A percentile compares a stretch with the other conserved stretches of the same genome.
phyloP scores from a whole-genome alignment of 2,329 filamentous ascomycete species.

The Pseudogymnoascus verrucosus region DNA sequence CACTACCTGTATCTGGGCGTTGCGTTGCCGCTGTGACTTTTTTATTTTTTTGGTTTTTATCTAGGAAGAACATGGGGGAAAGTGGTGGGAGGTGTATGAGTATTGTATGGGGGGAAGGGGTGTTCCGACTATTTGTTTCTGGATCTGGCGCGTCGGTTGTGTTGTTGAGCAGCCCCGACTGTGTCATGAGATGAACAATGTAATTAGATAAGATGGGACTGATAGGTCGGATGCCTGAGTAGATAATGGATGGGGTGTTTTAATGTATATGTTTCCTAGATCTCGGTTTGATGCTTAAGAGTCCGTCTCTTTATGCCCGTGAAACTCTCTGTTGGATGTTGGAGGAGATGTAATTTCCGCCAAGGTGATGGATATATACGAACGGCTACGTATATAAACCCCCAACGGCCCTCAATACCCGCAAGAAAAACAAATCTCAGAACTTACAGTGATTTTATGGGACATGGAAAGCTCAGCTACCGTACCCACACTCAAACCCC shows the following conservation, averaged over 20 bases:
- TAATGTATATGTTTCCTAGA: conserved; percentile 4
- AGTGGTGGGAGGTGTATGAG: not conserved
- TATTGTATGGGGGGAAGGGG: not conserved
- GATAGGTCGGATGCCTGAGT: not conserved
- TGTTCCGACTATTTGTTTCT: conserved; percentile 2
- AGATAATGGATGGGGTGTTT: not conserved
- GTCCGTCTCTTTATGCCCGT: not conserved
- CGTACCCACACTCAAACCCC: no score
- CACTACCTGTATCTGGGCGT: not conserved
- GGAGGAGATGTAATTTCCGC: no score
- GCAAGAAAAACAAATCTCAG: no score
- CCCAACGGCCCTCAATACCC: no score
- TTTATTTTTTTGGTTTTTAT: not conserved
- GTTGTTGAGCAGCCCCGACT: not conserved
- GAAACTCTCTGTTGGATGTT: not conserved
- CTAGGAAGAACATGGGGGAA: not conserved
- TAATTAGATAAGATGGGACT: not conserved
- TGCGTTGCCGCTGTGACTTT: not conserved
- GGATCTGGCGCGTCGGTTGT: not conserved
- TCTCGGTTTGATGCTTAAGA: not conserved
- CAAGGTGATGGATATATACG: no score
- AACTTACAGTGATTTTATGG: no score
- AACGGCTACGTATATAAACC: no score
- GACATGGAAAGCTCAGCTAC: no score
- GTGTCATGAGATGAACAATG: not conserved